phyloP scores from a whole-genome alignment of 352 stramenopile genomes.

The Globisporangium echinulatum region DNA sequence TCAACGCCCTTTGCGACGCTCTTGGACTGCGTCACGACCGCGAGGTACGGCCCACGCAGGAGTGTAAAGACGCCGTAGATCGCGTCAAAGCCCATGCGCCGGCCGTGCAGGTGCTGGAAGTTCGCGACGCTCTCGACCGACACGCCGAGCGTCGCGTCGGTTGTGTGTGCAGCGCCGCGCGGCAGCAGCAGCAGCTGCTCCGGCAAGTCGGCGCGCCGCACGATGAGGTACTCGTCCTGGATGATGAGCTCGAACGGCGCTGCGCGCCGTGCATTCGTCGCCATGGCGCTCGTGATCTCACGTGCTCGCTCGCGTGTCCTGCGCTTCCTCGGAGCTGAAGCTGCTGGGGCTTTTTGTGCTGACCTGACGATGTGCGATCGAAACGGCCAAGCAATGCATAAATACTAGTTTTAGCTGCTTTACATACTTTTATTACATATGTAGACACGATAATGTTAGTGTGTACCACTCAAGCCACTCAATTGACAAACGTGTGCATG shows the following conservation, averaged over 20 bases:
- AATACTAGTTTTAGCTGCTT: too few relatives aligned
- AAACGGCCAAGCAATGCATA: too few relatives aligned
- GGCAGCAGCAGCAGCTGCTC: constrained; percentile 46
- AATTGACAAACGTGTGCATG: too few relatives aligned
- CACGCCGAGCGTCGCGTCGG: constrained; percentile 34
- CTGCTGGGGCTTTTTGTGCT: too few relatives aligned
- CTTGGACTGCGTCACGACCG: constrained; percentile 66
- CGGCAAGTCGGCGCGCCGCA: constrained; percentile 40
- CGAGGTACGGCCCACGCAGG: constrained; percentile 61
- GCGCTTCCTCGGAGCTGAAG: too few relatives aligned
- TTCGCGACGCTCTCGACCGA: constrained; percentile 54
- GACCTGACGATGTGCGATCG: too few relatives aligned
- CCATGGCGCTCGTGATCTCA: not conserved
- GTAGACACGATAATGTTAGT: too few relatives aligned
- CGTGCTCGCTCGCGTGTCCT: too few relatives aligned
- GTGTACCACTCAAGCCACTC: too few relatives aligned
- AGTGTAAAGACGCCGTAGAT: constrained; percentile 77
- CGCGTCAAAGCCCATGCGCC: constrained; percentile 67
- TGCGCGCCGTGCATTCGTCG: constrained; percentile 1
- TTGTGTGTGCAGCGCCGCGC: constrained; percentile 12
- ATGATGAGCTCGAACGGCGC: constrained; percentile 45
- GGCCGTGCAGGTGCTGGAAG: constrained; percentile 60
- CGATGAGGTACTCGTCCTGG: constrained; percentile 63
- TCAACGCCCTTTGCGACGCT: constrained; percentile 40
- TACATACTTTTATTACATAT: too few relatives aligned